These are phyloP conservation scores for Diaporthe caulivora DNA, from an alignment of 2,329 filamentous ascomycete genomes.

Conservation along the genomic window DNA sequence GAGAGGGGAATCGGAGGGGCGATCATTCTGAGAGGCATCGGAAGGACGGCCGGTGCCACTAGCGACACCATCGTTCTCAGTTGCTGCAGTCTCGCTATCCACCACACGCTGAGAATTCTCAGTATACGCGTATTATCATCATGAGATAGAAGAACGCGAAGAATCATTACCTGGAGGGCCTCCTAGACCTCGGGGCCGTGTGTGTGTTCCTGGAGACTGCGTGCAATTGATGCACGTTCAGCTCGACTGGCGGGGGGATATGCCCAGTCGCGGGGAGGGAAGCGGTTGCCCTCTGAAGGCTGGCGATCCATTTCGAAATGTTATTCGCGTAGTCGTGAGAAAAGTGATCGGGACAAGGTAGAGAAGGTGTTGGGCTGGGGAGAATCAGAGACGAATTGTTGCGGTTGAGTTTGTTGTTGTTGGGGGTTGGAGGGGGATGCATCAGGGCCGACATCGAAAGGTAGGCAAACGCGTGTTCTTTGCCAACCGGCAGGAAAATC, in stretches of 20 bases:
- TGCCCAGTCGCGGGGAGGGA: neutral
- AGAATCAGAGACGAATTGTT: neutral
- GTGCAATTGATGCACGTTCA: neutral
- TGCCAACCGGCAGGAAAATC: neutral
- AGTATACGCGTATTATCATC: neutral
- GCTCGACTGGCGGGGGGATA: neutral
- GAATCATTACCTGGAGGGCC: neutral
- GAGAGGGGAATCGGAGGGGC: too few relatives aligned
- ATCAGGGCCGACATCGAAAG: neutral
- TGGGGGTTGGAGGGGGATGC: neutral
- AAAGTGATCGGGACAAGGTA: neutral
- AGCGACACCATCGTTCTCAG: neutral
- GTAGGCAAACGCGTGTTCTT: too few relatives aligned
- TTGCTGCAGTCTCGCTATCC: neutral
- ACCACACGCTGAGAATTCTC: neutral
- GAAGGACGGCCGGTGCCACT: neutral
- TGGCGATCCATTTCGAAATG: neutral
- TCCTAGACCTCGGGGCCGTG: conserved; percentile 21
- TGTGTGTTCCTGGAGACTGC: neutral
- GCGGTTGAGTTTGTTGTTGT: neutral
- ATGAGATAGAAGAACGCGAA: neutral
- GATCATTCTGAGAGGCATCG: neutral
- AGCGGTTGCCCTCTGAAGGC: neutral
- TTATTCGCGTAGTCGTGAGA: too few relatives aligned
- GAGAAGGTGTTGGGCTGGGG: neutral